Conservation (phyloP, 202 grass and related monocot genomes). For the Cymbopogon flexuosus region DNA sequence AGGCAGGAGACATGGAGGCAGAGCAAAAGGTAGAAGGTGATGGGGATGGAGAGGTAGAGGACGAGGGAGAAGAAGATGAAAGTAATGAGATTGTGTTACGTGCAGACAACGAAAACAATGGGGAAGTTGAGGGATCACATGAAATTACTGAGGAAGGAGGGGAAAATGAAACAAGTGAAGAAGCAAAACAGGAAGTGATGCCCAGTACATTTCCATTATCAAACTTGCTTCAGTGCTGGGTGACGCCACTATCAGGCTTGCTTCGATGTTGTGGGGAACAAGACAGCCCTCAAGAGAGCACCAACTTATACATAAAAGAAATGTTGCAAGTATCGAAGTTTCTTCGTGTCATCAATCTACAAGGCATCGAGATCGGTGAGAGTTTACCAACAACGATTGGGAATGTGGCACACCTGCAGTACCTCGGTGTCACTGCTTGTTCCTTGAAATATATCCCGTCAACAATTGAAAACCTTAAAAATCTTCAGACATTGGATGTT, state of each 20-base stretch:
- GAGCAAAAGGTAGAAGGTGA: not conserved
- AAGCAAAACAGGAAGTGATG: not conserved
- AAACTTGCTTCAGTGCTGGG: not conserved
- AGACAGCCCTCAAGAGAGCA: not conserved
- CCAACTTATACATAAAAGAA: not conserved
- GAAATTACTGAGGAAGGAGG: not conserved
- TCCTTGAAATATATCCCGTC: not conserved
- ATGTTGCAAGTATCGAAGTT: not conserved
- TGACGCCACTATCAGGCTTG: not conserved
- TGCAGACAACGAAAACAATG: not conserved
- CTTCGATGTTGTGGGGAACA: not conserved
- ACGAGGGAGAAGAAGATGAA: not conserved
- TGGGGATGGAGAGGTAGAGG: not conserved
- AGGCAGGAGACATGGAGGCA: not conserved
- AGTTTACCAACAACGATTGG: not conserved
- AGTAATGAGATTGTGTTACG: not conserved
- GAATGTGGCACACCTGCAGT: not conserved
- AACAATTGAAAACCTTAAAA: not conserved
- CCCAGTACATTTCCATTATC: not conserved
- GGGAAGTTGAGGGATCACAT: not conserved
- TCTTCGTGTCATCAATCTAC: not conserved
- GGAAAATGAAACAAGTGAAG: not conserved
- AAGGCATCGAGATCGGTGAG: not conserved
- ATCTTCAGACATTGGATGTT: slow-evolving; percentile 5
- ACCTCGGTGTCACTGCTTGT: not conserved